These are phyloP conservation scores for Beauveria pseudobassiana DNA, from an alignment of 2,329 filamentous ascomycete genomes.

Conservation along the genomic window DNA sequence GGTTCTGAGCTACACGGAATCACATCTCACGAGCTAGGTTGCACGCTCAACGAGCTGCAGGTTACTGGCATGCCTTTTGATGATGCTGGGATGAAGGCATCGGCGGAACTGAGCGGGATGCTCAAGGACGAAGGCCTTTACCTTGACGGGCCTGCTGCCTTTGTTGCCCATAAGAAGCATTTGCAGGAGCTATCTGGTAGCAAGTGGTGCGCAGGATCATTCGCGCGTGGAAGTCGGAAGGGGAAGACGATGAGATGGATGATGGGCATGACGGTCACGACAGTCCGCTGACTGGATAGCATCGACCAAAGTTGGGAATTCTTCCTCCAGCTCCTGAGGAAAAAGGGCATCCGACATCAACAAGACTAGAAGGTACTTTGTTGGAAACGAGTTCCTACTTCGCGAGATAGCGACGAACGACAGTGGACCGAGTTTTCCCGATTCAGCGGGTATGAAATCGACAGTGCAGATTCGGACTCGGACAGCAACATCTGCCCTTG, in stretches of 20 bases:
- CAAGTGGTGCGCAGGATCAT: constrained; percentile 36
- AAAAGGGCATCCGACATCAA: constrained; percentile 34
- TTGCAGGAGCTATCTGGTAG: constrained; percentile 33
- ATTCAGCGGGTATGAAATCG: constrained; percentile 30
- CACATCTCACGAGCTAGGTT: constrained; percentile 46
- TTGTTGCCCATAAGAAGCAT: constrained; percentile 31
- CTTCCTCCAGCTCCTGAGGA: constrained; percentile 35
- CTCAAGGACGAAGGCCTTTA: constrained; percentile 47
- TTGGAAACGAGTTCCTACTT: constrained; percentile 43
- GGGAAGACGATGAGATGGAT: constrained; percentile 17
- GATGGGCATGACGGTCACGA: constrained; percentile 20
- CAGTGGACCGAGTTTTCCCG: constrained; percentile 42
- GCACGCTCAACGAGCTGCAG: constrained; percentile 44
- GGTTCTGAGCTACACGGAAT: constrained; percentile 43
- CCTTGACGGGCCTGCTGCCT: constrained; percentile 37
- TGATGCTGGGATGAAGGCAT: constrained; percentile 39
- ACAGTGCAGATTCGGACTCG: constrained; percentile 25
- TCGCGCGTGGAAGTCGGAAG: constrained; percentile 32
- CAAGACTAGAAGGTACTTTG: constrained; percentile 34
- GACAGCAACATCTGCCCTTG: constrained; percentile 32
- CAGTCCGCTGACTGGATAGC: constrained; percentile 17
- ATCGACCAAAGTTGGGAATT: constrained; percentile 23
- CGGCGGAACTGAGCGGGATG: constrained; percentile 42
- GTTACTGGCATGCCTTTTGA: constrained; percentile 45
- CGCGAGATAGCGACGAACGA: constrained; percentile 32